A percentile compares a stretch with the other conserved stretches of the same genome.
phyloP scores from a whole-genome alignment of 768 basidiomycete species.

The Suillus subluteus region DNA sequence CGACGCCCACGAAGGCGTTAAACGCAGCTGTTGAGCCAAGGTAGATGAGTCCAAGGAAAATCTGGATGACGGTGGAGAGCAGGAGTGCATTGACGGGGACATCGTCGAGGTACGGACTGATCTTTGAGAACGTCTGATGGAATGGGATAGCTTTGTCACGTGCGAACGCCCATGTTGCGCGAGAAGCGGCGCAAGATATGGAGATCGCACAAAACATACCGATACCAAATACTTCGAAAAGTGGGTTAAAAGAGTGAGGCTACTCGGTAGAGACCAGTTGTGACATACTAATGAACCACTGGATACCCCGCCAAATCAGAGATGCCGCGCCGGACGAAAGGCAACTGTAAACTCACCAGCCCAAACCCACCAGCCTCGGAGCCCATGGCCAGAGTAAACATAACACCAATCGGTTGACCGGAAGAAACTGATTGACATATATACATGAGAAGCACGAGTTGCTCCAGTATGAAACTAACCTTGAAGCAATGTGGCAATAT shows the following conservation, averaged over 20 bases:
- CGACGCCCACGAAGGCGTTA: conserved; percentile 70
- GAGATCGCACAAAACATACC: conserved; percentile 69
- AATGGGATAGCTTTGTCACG: conserved; percentile 69
- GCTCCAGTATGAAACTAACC: conserved; percentile 36
- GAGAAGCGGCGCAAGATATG: conserved; percentile 67
- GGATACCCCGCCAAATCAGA: conserved; percentile 11
- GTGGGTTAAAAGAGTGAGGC: background rate
- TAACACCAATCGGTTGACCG: conserved; percentile 65
- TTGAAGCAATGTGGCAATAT: conserved; percentile 52
- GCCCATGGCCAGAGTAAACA: conserved; percentile 68
- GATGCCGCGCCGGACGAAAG: conserved; percentile 5
- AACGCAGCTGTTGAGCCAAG: conserved; percentile 66
- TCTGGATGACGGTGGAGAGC: conserved; percentile 59
- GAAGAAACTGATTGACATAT: conserved; percentile 46
- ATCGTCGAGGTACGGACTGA: conserved; percentile 45
- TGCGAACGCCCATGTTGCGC: conserved; percentile 73
- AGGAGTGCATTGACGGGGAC: conserved; percentile 65
- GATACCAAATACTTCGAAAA: conserved; percentile 50
- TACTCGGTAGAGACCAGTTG: background rate
- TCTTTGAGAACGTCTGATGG: conserved; percentile 48
- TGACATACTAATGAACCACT: conserved; percentile 49
- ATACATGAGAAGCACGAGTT: conserved; percentile 12
- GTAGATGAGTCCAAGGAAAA: conserved; percentile 64
- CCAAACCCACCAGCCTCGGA: conserved; percentile 65
- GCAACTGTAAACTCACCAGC: conserved; percentile 41